phyloP scores from a whole-genome alignment of 805 yeast species.

The Cyberlindnera mrakii region DNA sequence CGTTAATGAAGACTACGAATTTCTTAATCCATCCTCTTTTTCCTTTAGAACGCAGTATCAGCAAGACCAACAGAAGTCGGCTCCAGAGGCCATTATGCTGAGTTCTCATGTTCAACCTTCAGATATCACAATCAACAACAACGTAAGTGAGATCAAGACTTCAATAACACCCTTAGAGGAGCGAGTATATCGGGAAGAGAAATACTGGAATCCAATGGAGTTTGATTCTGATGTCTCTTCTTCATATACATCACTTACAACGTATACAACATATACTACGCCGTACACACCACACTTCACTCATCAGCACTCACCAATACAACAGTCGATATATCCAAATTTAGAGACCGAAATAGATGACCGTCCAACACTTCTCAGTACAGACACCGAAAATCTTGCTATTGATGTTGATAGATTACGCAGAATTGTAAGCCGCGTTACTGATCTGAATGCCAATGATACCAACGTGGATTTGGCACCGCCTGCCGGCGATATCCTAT shows the following conservation, averaged over 20 bases:
- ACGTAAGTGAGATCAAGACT: not conserved
- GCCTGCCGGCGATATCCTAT: too few species aligned
- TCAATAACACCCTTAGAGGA: constrained; percentile 1
- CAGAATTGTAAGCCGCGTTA: not conserved
- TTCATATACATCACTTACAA: not conserved
- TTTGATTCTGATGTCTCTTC: not conserved
- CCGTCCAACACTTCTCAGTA: not conserved
- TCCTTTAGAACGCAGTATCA: too few species aligned
- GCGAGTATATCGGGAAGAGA: not conserved
- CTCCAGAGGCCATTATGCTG: not conserved
- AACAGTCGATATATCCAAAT: not conserved
- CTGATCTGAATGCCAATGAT: not conserved
- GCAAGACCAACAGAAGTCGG: too few species aligned
- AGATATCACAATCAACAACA: not conserved
- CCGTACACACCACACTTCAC: not conserved
- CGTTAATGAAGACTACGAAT: too few species aligned
- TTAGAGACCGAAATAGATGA: not conserved
- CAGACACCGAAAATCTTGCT: not conserved
- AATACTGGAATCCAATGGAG: not conserved
- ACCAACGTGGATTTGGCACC: not conserved
- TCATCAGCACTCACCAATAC: not conserved
- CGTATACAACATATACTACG: not conserved
- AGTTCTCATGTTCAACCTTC: constrained; percentile 1
- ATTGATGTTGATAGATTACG: not conserved
- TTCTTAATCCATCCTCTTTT: too few species aligned